phyloP scores from a whole-genome alignment of 2,329 filamentous ascomycete species.

The Microsporum ferrugineum region DNA sequence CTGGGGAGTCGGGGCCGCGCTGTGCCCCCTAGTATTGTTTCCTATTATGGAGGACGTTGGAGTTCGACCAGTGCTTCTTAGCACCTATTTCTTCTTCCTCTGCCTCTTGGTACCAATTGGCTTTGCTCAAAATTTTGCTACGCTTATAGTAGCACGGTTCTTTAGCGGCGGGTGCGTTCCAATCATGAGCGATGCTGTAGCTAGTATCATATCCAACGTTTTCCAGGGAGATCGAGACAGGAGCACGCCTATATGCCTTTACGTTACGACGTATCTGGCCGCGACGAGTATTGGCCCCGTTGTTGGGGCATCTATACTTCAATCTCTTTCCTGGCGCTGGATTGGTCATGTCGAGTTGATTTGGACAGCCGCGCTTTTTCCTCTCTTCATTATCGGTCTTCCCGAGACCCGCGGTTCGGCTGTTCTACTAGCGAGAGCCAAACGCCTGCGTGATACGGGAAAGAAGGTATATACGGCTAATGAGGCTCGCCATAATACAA shows the following conservation, averaged over 20 bases:
- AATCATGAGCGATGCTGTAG: slow-evolving; percentile 60
- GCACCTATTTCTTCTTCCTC: slow-evolving; percentile 41
- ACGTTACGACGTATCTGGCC: slow-evolving; percentile 55
- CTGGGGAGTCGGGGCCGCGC: background rate
- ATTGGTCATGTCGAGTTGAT: slow-evolving; percentile 60
- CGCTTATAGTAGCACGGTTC: slow-evolving; percentile 67
- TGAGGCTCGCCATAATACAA: background rate
- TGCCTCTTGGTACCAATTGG: slow-evolving; percentile 75
- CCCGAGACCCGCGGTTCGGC: background rate
- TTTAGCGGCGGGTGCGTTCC: slow-evolving; percentile 43
- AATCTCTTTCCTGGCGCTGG: slow-evolving; percentile 40
- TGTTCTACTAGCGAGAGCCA: background rate
- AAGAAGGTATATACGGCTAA: background rate
- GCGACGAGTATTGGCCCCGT: slow-evolving; percentile 48
- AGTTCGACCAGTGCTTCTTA: background rate
- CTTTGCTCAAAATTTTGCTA: slow-evolving; percentile 68
- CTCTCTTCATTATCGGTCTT: background rate
- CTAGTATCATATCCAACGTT: slow-evolving; percentile 65
- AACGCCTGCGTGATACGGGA: background rate
- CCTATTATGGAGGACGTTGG: background rate
- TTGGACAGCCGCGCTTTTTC: background rate
- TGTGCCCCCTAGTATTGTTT: background rate
- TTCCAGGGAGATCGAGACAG: slow-evolving; percentile 50
- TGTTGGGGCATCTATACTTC: slow-evolving; percentile 35
- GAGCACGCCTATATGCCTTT: slow-evolving; percentile 62